These are phyloP conservation scores for Sclerotinia borealis DNA, from an alignment of 2,329 filamentous ascomycete species.

Conservation along the genomic window DNA sequence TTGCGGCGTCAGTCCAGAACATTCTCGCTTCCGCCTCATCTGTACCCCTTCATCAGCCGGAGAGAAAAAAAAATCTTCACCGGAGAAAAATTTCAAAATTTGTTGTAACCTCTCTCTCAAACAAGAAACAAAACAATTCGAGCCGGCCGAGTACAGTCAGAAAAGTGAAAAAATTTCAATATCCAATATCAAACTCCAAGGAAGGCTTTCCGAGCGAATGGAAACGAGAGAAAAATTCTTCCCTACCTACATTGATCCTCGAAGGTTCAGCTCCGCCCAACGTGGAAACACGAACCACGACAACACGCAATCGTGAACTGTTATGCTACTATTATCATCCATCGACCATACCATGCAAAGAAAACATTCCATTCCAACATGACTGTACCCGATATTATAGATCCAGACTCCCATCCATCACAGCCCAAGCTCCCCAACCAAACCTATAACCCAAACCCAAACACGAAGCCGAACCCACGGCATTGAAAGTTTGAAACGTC, in stretches of 20 bases:
- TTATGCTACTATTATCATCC: not conserved
- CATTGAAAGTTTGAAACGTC: conserved; percentile 1
- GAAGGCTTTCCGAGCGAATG: not conserved
- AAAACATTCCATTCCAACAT: not conserved
- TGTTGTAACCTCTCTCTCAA: not conserved
- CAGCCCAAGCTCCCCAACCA: not conserved
- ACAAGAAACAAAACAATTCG: not conserved
- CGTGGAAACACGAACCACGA: conserved; percentile 5
- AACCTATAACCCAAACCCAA: not conserved
- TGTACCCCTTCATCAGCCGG: not conserved
- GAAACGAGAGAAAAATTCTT: not conserved
- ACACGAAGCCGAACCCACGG: not conserved
- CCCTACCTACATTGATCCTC: not conserved
- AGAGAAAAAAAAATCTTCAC: conserved; percentile 1
- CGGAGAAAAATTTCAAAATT: not conserved
- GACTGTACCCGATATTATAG: not conserved
- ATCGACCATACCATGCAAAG: not conserved
- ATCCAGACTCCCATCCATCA: conserved; percentile 1
- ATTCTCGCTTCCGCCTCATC: conserved; percentile 4
- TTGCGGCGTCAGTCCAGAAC: conserved; percentile 7
- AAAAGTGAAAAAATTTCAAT: not conserved
- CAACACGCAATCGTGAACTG: not conserved
- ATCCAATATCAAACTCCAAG: not conserved
- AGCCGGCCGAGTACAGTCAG: not conserved
- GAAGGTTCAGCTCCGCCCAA: conserved; percentile 6